Evolutionary conservation across 441 rosid species (phyloP).

Genomic region (California macrophylla): DNA sequence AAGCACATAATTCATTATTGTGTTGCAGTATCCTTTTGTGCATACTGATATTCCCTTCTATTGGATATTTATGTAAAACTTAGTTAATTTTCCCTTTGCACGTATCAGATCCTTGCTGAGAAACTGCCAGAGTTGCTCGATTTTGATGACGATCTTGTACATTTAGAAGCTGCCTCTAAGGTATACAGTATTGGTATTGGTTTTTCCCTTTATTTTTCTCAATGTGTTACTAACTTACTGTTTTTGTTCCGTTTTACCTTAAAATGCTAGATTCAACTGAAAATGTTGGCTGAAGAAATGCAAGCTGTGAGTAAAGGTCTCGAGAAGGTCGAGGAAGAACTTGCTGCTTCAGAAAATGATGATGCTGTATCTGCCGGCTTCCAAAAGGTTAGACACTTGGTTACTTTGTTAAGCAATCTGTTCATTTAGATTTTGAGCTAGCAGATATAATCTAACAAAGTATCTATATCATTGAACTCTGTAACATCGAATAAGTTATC

Average conservation of each 20-base stretch:
- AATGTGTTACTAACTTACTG: slow-evolving; percentile 2
- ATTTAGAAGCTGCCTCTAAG: slow-evolving; percentile 94
- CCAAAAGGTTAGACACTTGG: neutral
- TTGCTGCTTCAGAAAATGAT: neutral
- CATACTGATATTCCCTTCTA: neutral
- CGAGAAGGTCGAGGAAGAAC: neutral
- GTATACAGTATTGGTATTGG: slow-evolving; percentile 29
- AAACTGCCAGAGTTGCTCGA: slow-evolving; percentile 88
- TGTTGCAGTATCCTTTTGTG: no score
- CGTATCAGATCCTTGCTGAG: slow-evolving; percentile 68
- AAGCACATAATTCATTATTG: neutral
- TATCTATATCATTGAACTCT: no score
- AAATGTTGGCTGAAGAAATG: slow-evolving; percentile 82
- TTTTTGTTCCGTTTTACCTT: slow-evolving; percentile 1
- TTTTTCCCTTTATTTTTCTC: slow-evolving; percentile 5
- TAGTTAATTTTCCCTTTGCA: slow-evolving; percentile 11
- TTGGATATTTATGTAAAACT: neutral
- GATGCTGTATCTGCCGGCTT: neutral
- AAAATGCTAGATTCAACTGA: slow-evolving; percentile 70
- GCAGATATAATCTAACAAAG: no score
- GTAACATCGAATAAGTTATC: no score
- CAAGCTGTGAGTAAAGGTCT: slow-evolving; percentile 79
- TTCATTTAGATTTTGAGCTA: neutral
- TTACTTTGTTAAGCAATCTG: neutral
- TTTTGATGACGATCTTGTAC: slow-evolving; percentile 77